Evolutionary conservation across 371 early-diverging fungal genomes (phyloP).

Genomic region (Mortierella sp.): DNA sequence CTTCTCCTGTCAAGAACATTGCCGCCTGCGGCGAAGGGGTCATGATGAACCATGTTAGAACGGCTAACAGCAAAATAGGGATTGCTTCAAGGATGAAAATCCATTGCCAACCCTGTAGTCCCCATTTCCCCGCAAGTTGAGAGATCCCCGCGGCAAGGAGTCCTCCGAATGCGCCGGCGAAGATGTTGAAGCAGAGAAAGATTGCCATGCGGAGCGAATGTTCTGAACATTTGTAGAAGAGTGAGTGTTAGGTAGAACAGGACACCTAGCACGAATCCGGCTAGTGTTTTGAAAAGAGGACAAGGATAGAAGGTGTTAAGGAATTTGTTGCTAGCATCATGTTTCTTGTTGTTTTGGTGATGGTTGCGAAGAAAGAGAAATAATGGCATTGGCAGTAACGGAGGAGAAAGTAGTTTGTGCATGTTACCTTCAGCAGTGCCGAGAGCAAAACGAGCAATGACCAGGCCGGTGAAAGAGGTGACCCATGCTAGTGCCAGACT

Average conservation of each 20-base stretch:
- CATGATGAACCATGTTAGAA: conserved; percentile 61
- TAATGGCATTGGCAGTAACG: background rate
- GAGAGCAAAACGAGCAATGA: conserved; percentile 62
- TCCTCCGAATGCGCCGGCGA: conserved; percentile 85
- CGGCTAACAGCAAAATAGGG: conserved; percentile 61
- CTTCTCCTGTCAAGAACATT: conserved; percentile 65
- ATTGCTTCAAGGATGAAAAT: conserved; percentile 68
- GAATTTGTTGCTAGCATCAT: too few species aligned
- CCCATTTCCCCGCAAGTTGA: conserved; percentile 65
- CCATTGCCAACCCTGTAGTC: conserved; percentile 73
- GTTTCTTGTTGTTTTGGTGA: background rate
- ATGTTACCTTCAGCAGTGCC: conserved; percentile 61
- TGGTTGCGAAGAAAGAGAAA: background rate
- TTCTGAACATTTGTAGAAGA: conserved; percentile 84
- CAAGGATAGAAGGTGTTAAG: background rate
- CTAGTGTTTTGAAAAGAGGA: conserved; percentile 44
- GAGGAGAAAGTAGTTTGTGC: background rate
- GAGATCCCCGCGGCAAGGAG: conserved; percentile 70
- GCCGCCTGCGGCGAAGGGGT: conserved; percentile 70
- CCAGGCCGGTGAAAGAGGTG: conserved; percentile 55
- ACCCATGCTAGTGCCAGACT: conserved; percentile 59
- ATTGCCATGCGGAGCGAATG: conserved; percentile 78
- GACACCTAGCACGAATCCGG: conserved; percentile 84
- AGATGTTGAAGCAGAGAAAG: conserved; percentile 74
- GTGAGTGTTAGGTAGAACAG: conserved; percentile 78